A percentile compares a stretch with the other conserved stretches of the same genome.
phyloP scores from a whole-genome alignment of 352 stramenopile species.

The Phytophthora hibernalis region DNA sequence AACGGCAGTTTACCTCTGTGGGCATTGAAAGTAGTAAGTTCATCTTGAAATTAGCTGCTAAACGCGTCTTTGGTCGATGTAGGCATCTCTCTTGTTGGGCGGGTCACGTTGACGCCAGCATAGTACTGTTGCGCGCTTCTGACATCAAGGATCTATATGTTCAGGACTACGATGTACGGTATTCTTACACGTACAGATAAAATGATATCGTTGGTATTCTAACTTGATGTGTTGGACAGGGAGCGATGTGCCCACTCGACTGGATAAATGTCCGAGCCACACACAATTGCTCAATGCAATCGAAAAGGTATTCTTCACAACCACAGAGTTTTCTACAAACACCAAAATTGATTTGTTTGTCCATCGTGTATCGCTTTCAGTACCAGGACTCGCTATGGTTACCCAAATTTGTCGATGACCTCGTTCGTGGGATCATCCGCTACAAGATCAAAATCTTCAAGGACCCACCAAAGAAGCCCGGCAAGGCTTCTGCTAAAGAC shows the following conservation, averaged over 20 bases:
- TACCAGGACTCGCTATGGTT: conserved; percentile 73
- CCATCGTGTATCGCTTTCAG: conserved; percentile 17
- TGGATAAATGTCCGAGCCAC: conserved; percentile 63
- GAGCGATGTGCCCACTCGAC: conserved; percentile 51
- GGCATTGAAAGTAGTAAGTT: background rate
- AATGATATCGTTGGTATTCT: background rate
- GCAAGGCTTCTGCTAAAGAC: conserved; percentile 10
- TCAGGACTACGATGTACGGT: conserved; percentile 69
- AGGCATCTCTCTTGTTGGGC: conserved; percentile 78
- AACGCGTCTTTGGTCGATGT: background rate
- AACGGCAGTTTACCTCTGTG: conserved; percentile 79
- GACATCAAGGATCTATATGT: conserved; percentile 70
- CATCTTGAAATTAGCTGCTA: background rate
- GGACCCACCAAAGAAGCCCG: conserved; percentile 39
- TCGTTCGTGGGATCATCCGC: conserved; percentile 69
- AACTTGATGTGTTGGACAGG: conserved; percentile 9
- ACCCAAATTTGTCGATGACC: conserved; percentile 74
- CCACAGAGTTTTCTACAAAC: background rate
- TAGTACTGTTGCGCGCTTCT: conserved; percentile 55
- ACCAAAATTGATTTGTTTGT: background rate
- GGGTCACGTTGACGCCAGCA: conserved; percentile 62
- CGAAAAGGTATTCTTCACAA: conserved; percentile 42
- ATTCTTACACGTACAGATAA: background rate
- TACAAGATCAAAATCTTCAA: conserved; percentile 86
- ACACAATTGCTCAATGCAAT: conserved; percentile 57